Evolutionary conservation across 2,329 filamentous ascomycete genomes (phyloP), one percentile per base, ranked within the genome.

Genomic region (Claviceps fusiformis): DNA sequence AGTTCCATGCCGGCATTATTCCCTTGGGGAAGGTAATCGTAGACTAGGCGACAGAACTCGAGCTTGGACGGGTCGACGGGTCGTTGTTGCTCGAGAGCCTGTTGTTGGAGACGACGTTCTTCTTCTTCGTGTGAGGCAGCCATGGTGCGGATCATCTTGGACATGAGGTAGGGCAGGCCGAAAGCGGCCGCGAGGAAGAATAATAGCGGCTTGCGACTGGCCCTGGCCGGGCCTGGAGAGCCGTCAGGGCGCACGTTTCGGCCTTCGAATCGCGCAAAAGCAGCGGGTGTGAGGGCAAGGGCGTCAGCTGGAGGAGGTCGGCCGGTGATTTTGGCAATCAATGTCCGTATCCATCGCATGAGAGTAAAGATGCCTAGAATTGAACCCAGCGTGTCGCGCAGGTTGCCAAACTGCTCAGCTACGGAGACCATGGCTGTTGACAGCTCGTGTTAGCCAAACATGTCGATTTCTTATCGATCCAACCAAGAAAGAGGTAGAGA

Each of bases 101-200:
- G 73, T 58, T 77, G 67, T 58, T 75, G 71, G 51, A 76, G 75
- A 57, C 76, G 74, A 54, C 73, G 76, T 68, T 89, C 82, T 64
- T 95, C 87, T 65, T 92, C 87, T 71, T 96, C 89, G 65, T 93
- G 88, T 5, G 84, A 86, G 41, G 86, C 82, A 17, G 91, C 89
- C 44, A 98, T 78, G 1, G 88, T 79, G 65, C 83, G 85, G 68
- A 98, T 97, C 62, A 95, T 81, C 73, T 96, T 98, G 71, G 87
- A 86, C 91, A 98, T 96, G 51, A 98, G 78, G 68, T 95, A 98
- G 6, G 93, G 93, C 15, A 98, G 79, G 54, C 93, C 95, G 64
- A 98, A 95, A 5, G 95, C 91, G 19, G 93, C 92, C 47, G 95
- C 76, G 58, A 96, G 76, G 76, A 98, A 98, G 76, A 98, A 92